Evolutionary conservation across 2,329 filamentous ascomycete species (phyloP), one percentile per base, ranked within the genome.

Genomic region (Myriosclerotinia scirpicola): DNA sequence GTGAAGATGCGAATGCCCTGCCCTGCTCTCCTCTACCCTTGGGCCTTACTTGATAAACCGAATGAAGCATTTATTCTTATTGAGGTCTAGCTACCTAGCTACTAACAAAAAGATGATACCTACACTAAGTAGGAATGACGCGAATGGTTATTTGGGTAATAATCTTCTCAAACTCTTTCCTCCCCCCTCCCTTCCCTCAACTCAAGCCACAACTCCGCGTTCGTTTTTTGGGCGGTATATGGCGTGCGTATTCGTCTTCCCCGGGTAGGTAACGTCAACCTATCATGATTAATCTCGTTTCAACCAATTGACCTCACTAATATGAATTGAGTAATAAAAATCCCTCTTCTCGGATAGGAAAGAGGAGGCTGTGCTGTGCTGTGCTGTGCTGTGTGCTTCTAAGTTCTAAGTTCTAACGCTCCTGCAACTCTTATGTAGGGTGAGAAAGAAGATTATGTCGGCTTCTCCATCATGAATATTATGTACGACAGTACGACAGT

Each of bases 171-270:
- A 42, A 11, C 40, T 42, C 9, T 7, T 17, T n/a, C 17, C 12
- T 9, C 14, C 5, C 7, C 20, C 15, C 2, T 48, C n/a, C 44
- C 30, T 34, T 36, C 38, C 40, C 22, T 22, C 54, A n/a, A 26
- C 36, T 44, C 40, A 30, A 58, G 54, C 54, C 54, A 58, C 54
- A 56, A 22, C 38, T 58, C 55, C 55, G 8, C 40, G 22, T n/a
- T 44, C 17, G 22, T 12, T 56, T 56, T 40, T 17, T 5, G 44
- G 6, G 26, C 30, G n/a, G 2, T 22, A 52, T 11, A 61, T 61
- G 44, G 59, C 34, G 44, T 61, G 59, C 46, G 44, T 38, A 40
- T 40, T 52, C 30, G 34, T 59, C 17, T 20, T 48, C 22, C 38
- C 54, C 54, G 12, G 38, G 20, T 40, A 54, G 38, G 20, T 40